These are phyloP conservation scores for Dactylis glomerata DNA, from an alignment of 176 grass and related monocot species.

Conservation along the genomic window DNA sequence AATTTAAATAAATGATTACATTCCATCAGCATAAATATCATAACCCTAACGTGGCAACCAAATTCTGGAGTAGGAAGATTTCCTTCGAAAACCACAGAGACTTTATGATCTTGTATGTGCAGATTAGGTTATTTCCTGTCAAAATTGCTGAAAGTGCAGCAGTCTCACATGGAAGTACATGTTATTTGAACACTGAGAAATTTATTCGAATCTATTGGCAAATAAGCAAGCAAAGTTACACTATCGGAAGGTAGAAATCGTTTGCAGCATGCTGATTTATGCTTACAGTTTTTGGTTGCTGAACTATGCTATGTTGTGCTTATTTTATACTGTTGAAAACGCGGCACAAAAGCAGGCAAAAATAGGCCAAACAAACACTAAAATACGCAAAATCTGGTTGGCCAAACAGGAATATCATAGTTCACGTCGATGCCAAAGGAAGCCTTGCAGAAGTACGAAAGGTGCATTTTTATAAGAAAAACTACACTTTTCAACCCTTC, in stretches of 20 bases:
- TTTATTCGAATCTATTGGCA: neutral
- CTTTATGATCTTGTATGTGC: neutral
- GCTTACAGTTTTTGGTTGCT: neutral
- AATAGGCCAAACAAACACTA: neutral
- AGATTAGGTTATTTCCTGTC: constrained; percentile 9
- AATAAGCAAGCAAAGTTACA: neutral
- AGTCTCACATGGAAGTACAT: neutral
- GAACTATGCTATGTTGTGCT: neutral
- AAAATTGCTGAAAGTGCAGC: neutral
- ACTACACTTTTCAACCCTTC: neutral
- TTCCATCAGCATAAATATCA: neutral
- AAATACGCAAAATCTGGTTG: neutral
- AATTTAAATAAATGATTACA: neutral
- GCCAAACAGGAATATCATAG: neutral
- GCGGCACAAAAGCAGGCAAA: neutral
- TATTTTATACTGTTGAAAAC: neutral
- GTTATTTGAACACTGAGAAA: neutral
- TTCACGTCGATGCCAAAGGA: neutral
- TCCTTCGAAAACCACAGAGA: neutral
- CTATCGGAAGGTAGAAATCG: constrained; percentile 4
- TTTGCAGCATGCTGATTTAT: neutral
- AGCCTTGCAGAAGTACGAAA: neutral
- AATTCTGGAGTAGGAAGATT: neutral
- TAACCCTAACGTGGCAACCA: neutral
- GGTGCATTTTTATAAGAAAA: neutral